A percentile compares a stretch with the other conserved stretches of the same genome.
Evolutionary conservation across 306 rosid species (phyloP).

Genomic region (Vigna hirtella): DNA sequence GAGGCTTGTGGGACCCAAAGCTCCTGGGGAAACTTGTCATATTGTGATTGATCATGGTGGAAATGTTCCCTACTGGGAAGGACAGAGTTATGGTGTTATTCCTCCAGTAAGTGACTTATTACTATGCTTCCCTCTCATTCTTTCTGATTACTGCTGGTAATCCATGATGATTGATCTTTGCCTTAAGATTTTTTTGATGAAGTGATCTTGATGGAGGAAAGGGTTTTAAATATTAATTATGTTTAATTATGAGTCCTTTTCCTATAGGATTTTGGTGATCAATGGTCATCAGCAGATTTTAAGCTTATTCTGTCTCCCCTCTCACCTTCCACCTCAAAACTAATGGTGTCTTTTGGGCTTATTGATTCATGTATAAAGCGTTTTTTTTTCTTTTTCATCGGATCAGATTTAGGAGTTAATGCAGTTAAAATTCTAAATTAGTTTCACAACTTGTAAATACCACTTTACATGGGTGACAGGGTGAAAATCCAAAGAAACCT

Average conservation of each 20-base stretch:
- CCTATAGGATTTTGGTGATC: conserved; percentile 10
- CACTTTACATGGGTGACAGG: conserved; percentile 62
- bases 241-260: conserved; percentile 11
- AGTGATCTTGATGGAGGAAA: conserved; percentile 11
- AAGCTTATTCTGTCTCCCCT: conserved; percentile 1
- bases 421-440: conserved; percentile 10
- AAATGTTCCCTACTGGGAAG: conserved; percentile 99
- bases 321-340: neutral
- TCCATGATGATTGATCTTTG: neutral
- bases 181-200: conserved; percentile 7
- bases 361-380: conserved; percentile 7
- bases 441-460: conserved; percentile 24
- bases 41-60: conserved; percentile 95
- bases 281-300: conserved; percentile 16
- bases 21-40: conserved; percentile 99
- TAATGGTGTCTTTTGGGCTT: conserved; percentile 16
- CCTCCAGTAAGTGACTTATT: conserved; percentile 77
- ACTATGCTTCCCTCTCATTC: conserved; percentile 15
- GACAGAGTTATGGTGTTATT: conserved; percentile 95
- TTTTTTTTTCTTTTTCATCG: conserved; percentile 14
- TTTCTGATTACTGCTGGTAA: neutral
- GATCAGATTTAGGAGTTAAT: neutral
- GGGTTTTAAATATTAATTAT: neutral
- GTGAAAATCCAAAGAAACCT: conserved; percentile 94
- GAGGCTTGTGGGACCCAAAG: conserved; percentile 89